Evolutionary conservation across 108 stramenopile species (phyloP).

Genomic region (Heterococcus sp.): DNA sequence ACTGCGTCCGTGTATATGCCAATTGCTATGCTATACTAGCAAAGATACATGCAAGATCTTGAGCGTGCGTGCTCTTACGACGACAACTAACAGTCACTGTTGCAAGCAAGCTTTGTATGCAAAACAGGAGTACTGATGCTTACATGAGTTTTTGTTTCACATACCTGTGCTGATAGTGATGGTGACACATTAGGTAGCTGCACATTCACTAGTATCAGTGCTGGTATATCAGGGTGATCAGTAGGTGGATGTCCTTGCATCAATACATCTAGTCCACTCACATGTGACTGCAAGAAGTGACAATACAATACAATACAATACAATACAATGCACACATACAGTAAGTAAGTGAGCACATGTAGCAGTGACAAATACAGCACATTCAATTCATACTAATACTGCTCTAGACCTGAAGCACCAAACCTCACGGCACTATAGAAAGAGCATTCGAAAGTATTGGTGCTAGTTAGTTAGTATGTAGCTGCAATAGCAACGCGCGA

Average conservation of each 20-base stretch:
- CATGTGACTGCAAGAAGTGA: neutral
- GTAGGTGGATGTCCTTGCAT: neutral
- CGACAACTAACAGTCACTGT: neutral
- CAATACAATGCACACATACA: no score
- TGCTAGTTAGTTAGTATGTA: no score
- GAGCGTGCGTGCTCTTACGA: neutral
- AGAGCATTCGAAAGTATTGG: no score
- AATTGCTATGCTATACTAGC: no score
- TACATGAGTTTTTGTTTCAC: constrained; percentile 10
- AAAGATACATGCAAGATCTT: neutral
- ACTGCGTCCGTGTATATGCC: no score
- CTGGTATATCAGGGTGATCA: constrained; percentile 24
- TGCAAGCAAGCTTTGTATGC: neutral
- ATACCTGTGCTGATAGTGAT: constrained; percentile 5
- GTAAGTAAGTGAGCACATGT: neutral
- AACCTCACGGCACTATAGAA: no score
- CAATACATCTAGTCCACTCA: neutral
- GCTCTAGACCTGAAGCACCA: no score
- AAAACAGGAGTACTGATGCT: no score
- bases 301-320: no score
- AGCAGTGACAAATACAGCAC: constrained; percentile 4
- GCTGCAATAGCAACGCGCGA: no score
- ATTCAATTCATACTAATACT: constrained; percentile 3
- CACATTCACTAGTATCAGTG: constrained; percentile 6
- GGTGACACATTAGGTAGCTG: constrained; percentile 25